These are phyloP conservation scores for Macrotyloma uniflorum DNA, from an alignment of 306 rosid species.

Conservation along the genomic window DNA sequence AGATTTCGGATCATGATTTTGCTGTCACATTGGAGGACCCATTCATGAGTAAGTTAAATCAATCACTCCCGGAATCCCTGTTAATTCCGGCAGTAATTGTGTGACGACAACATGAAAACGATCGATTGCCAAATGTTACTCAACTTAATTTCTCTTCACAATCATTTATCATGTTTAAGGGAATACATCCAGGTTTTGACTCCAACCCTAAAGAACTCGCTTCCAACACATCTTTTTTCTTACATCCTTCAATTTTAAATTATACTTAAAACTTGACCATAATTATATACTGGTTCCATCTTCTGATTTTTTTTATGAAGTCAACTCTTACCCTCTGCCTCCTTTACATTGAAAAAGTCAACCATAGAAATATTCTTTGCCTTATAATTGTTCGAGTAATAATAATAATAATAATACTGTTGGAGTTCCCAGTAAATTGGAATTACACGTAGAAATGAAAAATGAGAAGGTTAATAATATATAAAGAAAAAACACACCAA, in stretches of 20 bases:
- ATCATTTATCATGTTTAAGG: slow-evolving; percentile 14
- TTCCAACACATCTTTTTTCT: not conserved
- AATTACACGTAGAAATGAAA: too few species aligned
- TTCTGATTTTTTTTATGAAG: slow-evolving; percentile 2
- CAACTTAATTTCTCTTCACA: slow-evolving; percentile 9
- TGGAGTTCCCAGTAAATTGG: too few species aligned
- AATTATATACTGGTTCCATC: not conserved
- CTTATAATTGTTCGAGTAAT: too few species aligned
- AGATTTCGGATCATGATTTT: slow-evolving; percentile 35
- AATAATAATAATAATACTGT: too few species aligned
- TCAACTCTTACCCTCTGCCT: slow-evolving; percentile 12
- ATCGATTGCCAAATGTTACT: slow-evolving; percentile 16
- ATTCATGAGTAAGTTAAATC: slow-evolving; percentile 16
- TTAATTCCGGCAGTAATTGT: slow-evolving; percentile 36
- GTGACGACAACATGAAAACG: slow-evolving; percentile 36
- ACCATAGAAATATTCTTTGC: too few species aligned
- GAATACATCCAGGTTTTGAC: slow-evolving; percentile 4
- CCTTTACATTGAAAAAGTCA: slow-evolving; percentile 36
- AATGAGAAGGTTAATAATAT: too few species aligned
- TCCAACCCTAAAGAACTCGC: too few species aligned
- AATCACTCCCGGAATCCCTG: slow-evolving; percentile 42
- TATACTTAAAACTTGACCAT: too few species aligned
- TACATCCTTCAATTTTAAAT: not conserved
- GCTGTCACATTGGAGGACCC: slow-evolving; percentile 50
- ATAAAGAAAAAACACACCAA: too few species aligned